Evolutionary conservation across 108 stramenopile genomes (phyloP), one percentile per base, ranked within the genome.

Genomic region (Nitzschia sp.): DNA sequence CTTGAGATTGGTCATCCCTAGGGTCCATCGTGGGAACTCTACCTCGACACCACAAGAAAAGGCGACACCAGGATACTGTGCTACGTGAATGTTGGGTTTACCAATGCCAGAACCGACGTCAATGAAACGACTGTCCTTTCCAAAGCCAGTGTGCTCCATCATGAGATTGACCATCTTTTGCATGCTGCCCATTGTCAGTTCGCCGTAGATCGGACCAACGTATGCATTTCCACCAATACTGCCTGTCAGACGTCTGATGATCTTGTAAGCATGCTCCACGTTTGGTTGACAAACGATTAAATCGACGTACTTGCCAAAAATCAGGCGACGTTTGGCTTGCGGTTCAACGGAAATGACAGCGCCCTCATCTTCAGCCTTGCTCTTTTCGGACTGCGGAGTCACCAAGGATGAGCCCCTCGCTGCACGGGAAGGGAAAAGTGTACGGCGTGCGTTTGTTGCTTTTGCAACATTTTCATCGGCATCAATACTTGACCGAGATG

Each of bases 101-200:
- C 98, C 98, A 25, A 99, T 86, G 32, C 98, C 98, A 27, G 91
- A 83, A 11, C 98, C 98, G 1, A 99, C 95, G 72, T 99, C 98
- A 46, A 99, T 93, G 76, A 99, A 99, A 19, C 89, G 83, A 64
- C 92, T 94, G 11, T 76, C 65, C 30, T 64, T 28, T 36, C 67
- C 70, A 48, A 99, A 80, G n/a, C 74, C 76, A 25, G 90, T 90
- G 21, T 95, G 63, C 46, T 83, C 81, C 32, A 88, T 84, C 87
- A 98, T 92, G 19, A 89, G 59, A 65, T 93, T 79, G 4, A 87
- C 59, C 85, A 92, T 87, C 65, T 90, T 91, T 54, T 97, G 96
- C 95, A 98, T 97, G 29, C 85, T 89, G 29, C 84, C 91, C 27
- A 80, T 75, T 8, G 96, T 97, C 18, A 97, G 77, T 79, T 98